phyloP scores from a whole-genome alignment of 2,329 filamentous ascomycete species.

The Fusarium sp. region DNA sequence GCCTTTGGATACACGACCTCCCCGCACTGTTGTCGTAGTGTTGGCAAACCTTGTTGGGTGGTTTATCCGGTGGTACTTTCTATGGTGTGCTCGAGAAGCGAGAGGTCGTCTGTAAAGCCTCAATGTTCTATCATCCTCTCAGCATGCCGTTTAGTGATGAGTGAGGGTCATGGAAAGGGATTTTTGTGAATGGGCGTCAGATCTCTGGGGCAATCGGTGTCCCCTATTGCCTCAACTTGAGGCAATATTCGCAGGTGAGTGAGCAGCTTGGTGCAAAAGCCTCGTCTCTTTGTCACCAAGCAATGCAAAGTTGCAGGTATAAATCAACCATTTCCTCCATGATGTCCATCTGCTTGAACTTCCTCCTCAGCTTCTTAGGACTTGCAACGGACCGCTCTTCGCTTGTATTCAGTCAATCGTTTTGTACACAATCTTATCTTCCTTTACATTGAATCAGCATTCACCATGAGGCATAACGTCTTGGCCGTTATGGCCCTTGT shows the following conservation, averaged over 20 bases:
- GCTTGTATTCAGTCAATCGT: slow-evolving; percentile 13
- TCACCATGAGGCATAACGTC: slow-evolving; percentile 40
- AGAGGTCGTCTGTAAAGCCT: slow-evolving; percentile 18
- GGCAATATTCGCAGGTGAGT: slow-evolving; percentile 11
- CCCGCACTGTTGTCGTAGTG: slow-evolving; percentile 1
- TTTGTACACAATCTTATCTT: slow-evolving; percentile 10
- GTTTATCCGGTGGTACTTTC: not conserved
- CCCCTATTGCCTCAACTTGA: not conserved
- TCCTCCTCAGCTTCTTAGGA: slow-evolving; percentile 16
- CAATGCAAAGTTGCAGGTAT: slow-evolving; percentile 17
- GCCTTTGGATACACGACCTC: not conserved
- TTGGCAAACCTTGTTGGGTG: not conserved
- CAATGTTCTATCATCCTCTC: not conserved
- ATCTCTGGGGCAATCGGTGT: slow-evolving; percentile 13
- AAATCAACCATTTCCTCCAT: slow-evolving; percentile 21
- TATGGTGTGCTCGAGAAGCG: not conserved
- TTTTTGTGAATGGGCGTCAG: not conserved
- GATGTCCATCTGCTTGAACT: not conserved
- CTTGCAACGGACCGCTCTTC: slow-evolving; percentile 10
- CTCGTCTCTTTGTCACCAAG: not conserved
- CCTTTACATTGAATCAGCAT: not conserved
- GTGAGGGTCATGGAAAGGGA: not conserved
- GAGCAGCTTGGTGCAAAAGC: not conserved
- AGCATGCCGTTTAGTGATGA: not conserved
- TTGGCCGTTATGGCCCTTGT: slow-evolving; percentile 42